Evolutionary conservation across 805 yeast genomes (phyloP).

Genomic region (Saccharomycopsis javanensis): DNA sequence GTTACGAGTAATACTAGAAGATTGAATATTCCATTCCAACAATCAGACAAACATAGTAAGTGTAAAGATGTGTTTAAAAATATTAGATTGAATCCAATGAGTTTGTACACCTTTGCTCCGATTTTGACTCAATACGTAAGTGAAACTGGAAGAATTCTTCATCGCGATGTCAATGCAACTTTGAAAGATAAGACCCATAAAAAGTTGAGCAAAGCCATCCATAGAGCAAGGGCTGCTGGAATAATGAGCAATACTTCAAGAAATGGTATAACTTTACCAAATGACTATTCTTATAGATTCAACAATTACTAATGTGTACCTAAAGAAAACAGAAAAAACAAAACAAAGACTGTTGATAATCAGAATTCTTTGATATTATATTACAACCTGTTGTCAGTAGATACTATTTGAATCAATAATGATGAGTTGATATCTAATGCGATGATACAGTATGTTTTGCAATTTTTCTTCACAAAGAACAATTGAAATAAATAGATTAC

Average conservation of each 20-base stretch:
- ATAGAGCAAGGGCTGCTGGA: slow-evolving; percentile 74
- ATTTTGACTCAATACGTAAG: slow-evolving; percentile 56
- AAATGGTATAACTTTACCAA: background rate
- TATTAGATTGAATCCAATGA: slow-evolving; percentile 54
- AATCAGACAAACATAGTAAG: background rate
- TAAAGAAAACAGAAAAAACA: too few species aligned
- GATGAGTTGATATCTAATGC: too few species aligned
- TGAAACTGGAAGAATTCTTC: slow-evolving; percentile 66
- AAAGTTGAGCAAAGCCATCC: slow-evolving; percentile 62
- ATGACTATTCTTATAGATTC: background rate
- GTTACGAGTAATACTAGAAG: background rate
- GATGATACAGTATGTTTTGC: too few species aligned
- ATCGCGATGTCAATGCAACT: slow-evolving; percentile 57
- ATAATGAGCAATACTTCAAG: slow-evolving; percentile 31
- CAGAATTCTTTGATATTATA: too few species aligned
- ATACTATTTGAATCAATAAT: too few species aligned
- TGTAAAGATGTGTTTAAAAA: slow-evolving; percentile 29
- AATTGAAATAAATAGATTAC: too few species aligned
- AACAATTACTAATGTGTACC: background rate
- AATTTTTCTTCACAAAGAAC: too few species aligned
- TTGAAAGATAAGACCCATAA: slow-evolving; percentile 58
- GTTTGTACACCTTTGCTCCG: slow-evolving; percentile 64
- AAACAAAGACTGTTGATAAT: too few species aligned
- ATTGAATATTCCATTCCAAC: slow-evolving; percentile 15
- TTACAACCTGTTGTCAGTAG: too few species aligned